Evolutionary conservation across 805 yeast species (phyloP), one percentile per base, ranked within the genome.

Genomic region (Huiozyma sinensis): DNA sequence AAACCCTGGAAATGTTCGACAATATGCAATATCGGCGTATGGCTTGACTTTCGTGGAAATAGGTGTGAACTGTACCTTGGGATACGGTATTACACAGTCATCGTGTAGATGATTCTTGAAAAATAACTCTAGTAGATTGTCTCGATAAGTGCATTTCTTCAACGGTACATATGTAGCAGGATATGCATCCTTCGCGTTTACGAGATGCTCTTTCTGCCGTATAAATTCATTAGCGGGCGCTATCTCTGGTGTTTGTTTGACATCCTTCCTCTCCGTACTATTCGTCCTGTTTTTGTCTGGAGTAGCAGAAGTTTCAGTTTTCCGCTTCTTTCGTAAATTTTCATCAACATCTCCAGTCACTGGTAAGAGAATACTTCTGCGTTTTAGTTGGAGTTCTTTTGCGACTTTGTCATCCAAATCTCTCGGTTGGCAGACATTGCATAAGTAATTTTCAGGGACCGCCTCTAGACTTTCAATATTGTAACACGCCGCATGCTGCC

Each of bases 401-500:
- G 77, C 80, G 43, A 52, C 57, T 44, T 65, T 65, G 28, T 61
- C 65, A 53, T 74, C 75, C 56, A 73, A 51, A 38, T 62, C 58
- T 46, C 75, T 62, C 13, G 75, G 75, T 45, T 81, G 81, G 65
- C 97, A 89, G 39, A 71, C 71, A 56, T 83, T 84, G 58, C 97
- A 89, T 29, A 76, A 68, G 58, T 83, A 89, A 43, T 77, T 77
- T 44, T 87, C 95, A 0, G 95, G 95, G 0, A 80, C 94, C 41
- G 83, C 80, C 35, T 76, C 82, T 46, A 75, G 77, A 38, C 80
- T 75, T 38, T 70, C 70, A 45, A 84, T 85, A 6, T 82, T 83
- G 76, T 87, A 85, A 63, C 97, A 89, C n/a, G 76, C 70, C 28
- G 92, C 88, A 65, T 89, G 97, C 60, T 89, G 96, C 97, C 97